Base-by-base conservation (phyloP, 345 rosid genomes). In the Salix purpurea region DNA sequence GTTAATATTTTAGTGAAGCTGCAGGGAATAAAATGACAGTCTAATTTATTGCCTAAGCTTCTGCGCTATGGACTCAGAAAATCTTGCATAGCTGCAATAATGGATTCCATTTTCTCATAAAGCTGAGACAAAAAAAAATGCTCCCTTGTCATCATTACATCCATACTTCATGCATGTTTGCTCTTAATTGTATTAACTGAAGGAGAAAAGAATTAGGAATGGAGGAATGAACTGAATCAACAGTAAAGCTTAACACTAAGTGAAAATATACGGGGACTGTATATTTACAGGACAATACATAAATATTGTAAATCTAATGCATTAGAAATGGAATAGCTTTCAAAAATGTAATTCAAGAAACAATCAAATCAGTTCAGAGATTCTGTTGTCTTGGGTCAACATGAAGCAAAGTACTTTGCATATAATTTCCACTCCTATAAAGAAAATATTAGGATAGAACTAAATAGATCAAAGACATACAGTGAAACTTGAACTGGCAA, bases 401-500 rank as follows among this genome's bases (percentile, higher is more conserved):
- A 56, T 21, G 26, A 44, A 76, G 64, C 46, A 80, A 50, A 7
- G 36, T 37, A 74, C 32, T 6, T 11, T 24, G 42, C 1, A 70
- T 48, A 15, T 7, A n/a, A 15, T 10, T 10, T 34, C 6, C 26
- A 21, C 26, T 66, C 32, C 6, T 7, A 37, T 16, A 50, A 42
- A 67, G n/a, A 23, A 56, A 48, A 4, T 10, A 76, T 36, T 14
- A 12, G 13, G 18, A 65, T 81, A 34, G 30, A 39, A 67, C 44
- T 10, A n/a, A 65, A 36, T 54, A 67, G 15, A 70, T 67, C 19
- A 58, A 46, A 85, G 81, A 60, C 48, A 74, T 79, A 86, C 99
- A 16, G 90, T 79, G 88, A 91, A 93, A 88, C 88, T 89, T 74
- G 99, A 91, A 86, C 98, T 91, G 67, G 99, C 97, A 65, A 93